Evolutionary conservation across 768 basidiomycete genomes (phyloP), one percentile per base, ranked within the genome.

Genomic region (Russula sp.): DNA sequence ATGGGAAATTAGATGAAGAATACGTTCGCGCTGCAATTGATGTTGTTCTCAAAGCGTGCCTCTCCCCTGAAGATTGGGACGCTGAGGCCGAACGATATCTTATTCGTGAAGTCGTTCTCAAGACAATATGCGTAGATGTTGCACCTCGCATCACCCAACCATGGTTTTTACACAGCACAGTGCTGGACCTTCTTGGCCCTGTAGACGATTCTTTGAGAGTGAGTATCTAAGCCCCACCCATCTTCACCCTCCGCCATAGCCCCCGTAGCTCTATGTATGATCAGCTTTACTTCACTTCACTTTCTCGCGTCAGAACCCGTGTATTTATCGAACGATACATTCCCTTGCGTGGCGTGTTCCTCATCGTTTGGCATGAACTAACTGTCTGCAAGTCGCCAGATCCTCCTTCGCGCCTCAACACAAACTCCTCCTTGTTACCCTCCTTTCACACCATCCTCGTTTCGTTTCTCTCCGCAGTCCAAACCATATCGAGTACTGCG

Each of bases 11-110:
- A 44, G 83, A 94, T 70, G 78, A 82, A 22, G 85, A 87, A 65
- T 96, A 95, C 71, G 79, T 92, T 61, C 84, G 92, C 48, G 88
- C 91, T 61, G 79, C 84, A 2, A 73, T 95, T 35, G 93, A 97
- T 70, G 82, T 84, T 48, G 75, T 97, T 39, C 79, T 98, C 67
- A 84, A 80, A 55, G 73, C 79, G 2, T 86, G 86, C 73, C 81
- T 98, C 14, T 89, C 93, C 0, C 75, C 79, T 2, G 85, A 91
- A 62, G 92, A 97, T 70, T 92, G 86, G 71, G 81, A 81, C 10
- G 83, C 92, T 18, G 85, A 90, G 55, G 73, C 85, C 0, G 91
- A 97, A 75, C 82, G 91, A n/a, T 79, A 82, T 64, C 88, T 98
- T 62, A 75, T 91, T 47, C 84, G 93, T 61, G 96, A 98, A 75